A percentile compares a stretch with the other conserved stretches of the same genome.
Conservation (phyloP, 2,329 filamentous ascomycete genomes). For the Iodosphaeria phyllophila region DNA sequence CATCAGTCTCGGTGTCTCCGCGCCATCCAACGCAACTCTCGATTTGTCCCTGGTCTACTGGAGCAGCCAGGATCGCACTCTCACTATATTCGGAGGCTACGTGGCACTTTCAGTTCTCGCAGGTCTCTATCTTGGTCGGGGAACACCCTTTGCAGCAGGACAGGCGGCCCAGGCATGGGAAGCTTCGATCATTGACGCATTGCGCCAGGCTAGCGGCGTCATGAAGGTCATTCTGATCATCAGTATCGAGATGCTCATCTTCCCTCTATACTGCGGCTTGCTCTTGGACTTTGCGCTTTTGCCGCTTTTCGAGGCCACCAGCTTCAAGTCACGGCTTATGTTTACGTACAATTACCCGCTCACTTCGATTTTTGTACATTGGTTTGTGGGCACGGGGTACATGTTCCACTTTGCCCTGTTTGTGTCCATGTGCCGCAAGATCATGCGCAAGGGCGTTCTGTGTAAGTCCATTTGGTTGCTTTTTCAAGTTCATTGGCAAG, state of each 20-base stretch:
- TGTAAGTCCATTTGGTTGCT: conserved; percentile 46
- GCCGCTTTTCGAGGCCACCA: conserved; percentile 71
- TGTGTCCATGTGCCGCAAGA: conserved; percentile 96
- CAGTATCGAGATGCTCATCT: conserved; percentile 96
- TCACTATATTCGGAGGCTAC: conserved; percentile 70
- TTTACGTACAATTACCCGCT: conserved; percentile 68
- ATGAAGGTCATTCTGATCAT: conserved; percentile 98
- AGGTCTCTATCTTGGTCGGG: conserved; percentile 60
- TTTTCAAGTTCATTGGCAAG: too few relatives aligned
- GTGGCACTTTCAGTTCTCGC: conserved; percentile 55
- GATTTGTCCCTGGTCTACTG: conserved; percentile 47
- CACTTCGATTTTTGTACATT: conserved; percentile 90
- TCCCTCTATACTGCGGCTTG: conserved; percentile 87
- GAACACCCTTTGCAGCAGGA: conserved; percentile 44
- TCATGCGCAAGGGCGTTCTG: conserved; percentile 84
- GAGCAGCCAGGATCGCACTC: conserved; percentile 43
- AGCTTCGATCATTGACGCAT: conserved; percentile 58
- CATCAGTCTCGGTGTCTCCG: conserved; percentile 36
- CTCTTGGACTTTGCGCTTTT: conserved; percentile 77
- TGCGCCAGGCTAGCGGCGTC: conserved; percentile 89
- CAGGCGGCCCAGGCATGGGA: conserved; percentile 46
- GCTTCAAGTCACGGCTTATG: conserved; percentile 53
- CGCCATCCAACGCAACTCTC: conserved; percentile 21
- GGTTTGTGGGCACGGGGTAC: conserved; percentile 96
- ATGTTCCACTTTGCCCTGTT: conserved; percentile 99